Base-by-base conservation (phyloP, 495 filamentous ascomycete genomes). In the Acidomyces sp. region DNA sequence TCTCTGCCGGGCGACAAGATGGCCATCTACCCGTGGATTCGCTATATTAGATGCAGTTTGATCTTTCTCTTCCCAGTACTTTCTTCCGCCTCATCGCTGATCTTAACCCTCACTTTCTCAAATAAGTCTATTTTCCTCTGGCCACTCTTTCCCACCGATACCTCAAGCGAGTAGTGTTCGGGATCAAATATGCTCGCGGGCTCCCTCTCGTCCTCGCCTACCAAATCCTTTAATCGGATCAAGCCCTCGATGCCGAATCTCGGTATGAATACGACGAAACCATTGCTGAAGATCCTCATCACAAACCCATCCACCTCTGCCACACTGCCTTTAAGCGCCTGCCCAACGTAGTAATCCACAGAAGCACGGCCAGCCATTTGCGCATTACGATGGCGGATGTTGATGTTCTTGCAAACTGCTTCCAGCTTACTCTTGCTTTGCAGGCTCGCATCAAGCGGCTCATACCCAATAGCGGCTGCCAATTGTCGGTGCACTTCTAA, bases 291-390 rank as follows among this genome's bases (percentile, higher is more conserved):
- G 15, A 97, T 80, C 58, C 82, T 82, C 80, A 97, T 93, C 17
- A 95, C 76, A 56, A 92, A 96, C 3, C 82, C 90, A 38, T 95
- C 86, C 60, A 93, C 87, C 39, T 80, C 75, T 11, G 82, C 58
- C 7, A 85, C 74, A 27, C 78, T 75, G 11, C 85, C 84, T 61
- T 90, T 90, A 24, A 96, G 74, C 2, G 87, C 84, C 61, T 96
- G 90, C 0, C 90, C 90, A 6, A 97, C 90, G 57, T 96, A 96
- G 61, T 94, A 97, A 50, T 93, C 85, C 43, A 96, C 81, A 50
- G 78, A 85, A 23, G 92, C 85, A 35, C 90, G 75, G 13, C 85
- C 92, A 2, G 92, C 92, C 56, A 90, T 75, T 61, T 96, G 90
- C 16, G 92, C 90, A 56, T 97, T 97, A 42, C 90, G 80, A 57